phyloP scores from a whole-genome alignment of 768 basidiomycete species.

The Termitomyces sp. region DNA sequence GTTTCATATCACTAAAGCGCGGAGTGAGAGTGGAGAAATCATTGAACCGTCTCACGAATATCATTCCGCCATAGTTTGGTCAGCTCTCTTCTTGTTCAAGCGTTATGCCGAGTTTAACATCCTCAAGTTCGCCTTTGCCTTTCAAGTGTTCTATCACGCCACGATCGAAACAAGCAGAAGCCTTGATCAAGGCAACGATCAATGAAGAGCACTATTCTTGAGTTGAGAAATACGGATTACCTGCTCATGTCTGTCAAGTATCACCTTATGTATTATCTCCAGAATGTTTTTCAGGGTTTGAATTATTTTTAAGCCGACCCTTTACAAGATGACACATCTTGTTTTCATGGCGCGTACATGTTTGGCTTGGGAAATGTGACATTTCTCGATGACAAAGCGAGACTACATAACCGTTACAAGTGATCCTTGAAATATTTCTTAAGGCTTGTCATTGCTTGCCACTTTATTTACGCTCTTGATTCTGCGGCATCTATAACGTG shows the following conservation, averaged over 20 bases:
- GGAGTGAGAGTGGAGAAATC: constrained; percentile 16
- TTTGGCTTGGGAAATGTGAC: no score
- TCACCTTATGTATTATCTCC: not conserved
- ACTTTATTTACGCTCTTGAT: no score
- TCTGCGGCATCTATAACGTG: no score
- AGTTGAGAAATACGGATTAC: not conserved
- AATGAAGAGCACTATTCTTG: constrained; percentile 1
- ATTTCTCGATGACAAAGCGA: no score
- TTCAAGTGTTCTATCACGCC: constrained; percentile 10
- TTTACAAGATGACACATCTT: no score
- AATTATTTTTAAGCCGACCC: no score
- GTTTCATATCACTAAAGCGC: constrained; percentile 24
- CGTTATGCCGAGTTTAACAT: not conserved
- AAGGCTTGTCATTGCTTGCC: no score
- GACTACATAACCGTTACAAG: no score
- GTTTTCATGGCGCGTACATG: no score
- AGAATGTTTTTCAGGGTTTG: not conserved
- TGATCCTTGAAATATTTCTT: no score
- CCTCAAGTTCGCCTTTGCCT: constrained; percentile 2
- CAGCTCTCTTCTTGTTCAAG: not conserved
- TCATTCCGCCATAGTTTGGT: constrained; percentile 10
- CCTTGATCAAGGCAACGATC: constrained; percentile 3
- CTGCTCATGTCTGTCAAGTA: not conserved
- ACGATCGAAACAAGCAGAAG: constrained; percentile 7
- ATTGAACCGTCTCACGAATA: constrained; percentile 14